Base-by-base conservation (phyloP, 805 yeast genomes). In the Maudiozyma barnettii region DNA sequence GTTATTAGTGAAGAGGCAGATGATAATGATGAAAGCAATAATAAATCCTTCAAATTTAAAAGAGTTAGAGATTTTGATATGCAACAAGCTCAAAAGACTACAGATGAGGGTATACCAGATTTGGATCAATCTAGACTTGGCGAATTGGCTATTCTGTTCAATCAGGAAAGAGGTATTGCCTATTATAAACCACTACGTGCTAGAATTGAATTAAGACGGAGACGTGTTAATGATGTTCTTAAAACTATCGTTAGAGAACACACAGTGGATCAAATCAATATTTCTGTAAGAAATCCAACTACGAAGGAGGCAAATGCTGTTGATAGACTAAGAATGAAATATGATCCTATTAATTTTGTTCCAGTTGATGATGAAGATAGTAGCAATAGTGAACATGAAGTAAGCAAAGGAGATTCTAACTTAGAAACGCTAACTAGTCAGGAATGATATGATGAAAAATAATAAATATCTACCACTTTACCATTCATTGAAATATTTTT, bases 61-160 rank as follows among this genome's bases (percentile, higher is more conserved):
- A 85, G 84, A 58, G 66, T 74, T 41, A 82, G 88, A 65, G 95
- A 90, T 63, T 88, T 83, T 61, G 95, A 89, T 57, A 78, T 88
- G 74, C 78, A 75, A 49, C 75, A 74, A 62, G 55, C 69, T n/a
- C 43, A 42, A 42, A 30, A 14, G 29, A 37, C 63, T 62, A 53
- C 46, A 6, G 44, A 41, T 18, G 43, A 30, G 12, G 42, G 20
- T 20, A 31, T 18, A 4, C 35, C 43, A 2, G 23, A 12, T 22
- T 43, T 39, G 7, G 39, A 44, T 37, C 33, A 45, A 40, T 59
- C 52, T 46, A 51, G 54, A 30, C 54, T 60, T 40, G 54, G 61
- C 42, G 95, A 90, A 65, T 63, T 90, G 52, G 79, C 84, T 1
- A 68, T 90, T 42, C 76, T 80, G 40, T 78, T 86, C 54, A 71